Base-by-base conservation (phyloP, 208 protist genomes). In the Trypanosoma melophagium region DNA sequence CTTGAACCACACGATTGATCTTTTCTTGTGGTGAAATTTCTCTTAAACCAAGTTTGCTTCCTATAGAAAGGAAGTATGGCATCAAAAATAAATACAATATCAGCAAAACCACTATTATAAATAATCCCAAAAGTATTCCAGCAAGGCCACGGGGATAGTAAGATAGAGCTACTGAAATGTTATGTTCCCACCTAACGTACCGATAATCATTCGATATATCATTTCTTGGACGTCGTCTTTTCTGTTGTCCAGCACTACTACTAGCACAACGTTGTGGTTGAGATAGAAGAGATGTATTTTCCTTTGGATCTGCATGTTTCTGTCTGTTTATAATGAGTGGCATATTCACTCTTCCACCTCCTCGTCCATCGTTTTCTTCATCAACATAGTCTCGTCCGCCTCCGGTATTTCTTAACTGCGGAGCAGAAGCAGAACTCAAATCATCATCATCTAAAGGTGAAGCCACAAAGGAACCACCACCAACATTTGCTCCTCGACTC, bases 1-100 rank as follows among this genome's bases (percentile, higher is more conserved):
- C 69, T 49, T 41, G 24, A 47, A 66, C 9, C 28, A 74, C 69
- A 55, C 42, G n/a, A 16, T 38, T 17, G 7, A 74, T 22, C 19
- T 17, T 67, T 31, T 66, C 69, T 4, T 64, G 31, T 4, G 69
- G 45, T 28, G 42, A 31, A n/a, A 22, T 10, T 35, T 67, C 28
- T 4, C n/a, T 14, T 60, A 25, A 49, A 35, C 28, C 28, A 35
- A 35, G 28, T 35, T 35, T 35, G 5, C 5, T 35, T 35, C 28
- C 28, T 35, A 35, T 35, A 35, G 28, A 1, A 5, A 35, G 28
- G 28, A 35, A 35, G 5, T 35, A 35, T 35, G 28, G 28, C 28
- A 35, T 35, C 3, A 63, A 19, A 12, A 63, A 1, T 21, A 25
- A 8, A 13, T 49, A 28, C 16, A 56, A 12, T 7, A 62, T 0